Evolutionary conservation across 1,139 yeast genomes (phyloP).

Genomic region (Candida sp.): DNA sequence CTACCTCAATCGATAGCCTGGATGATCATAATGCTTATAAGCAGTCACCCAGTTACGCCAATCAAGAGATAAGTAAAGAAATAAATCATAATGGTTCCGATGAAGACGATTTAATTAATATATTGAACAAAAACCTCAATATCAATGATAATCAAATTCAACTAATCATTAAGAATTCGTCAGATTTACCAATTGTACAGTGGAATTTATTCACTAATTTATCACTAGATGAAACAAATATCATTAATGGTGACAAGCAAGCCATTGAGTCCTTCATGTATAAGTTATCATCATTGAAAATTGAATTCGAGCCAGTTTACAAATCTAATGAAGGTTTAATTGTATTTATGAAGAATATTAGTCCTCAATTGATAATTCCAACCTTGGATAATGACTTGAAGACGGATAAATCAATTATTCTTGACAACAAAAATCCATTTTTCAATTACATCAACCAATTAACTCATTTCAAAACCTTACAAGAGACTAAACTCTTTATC

Average conservation of each 20-base stretch:
- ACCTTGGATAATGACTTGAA: neutral
- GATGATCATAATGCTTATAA: neutral
- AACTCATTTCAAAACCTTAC: constrained; percentile 1
- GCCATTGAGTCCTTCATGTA: constrained; percentile 1
- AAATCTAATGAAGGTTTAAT: neutral
- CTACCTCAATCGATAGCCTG: neutral
- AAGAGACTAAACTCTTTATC: constrained; percentile 1
- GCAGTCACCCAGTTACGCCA: neutral
- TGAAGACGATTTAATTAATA: neutral
- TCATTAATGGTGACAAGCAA: neutral
- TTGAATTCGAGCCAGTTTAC: neutral
- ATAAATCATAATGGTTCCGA: neutral
- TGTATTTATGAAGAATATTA: constrained; percentile 1
- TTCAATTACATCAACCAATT: neutral
- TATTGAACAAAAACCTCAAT: neutral
- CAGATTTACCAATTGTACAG: neutral
- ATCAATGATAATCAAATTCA: neutral
- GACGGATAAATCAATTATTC: neutral
- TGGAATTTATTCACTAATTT: neutral
- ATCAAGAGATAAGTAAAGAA: neutral
- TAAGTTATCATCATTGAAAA: neutral
- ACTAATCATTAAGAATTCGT: neutral
- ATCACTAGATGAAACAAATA: neutral
- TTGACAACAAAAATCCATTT: neutral
- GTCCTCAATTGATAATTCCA: neutral